These are phyloP conservation scores for Fusarium sp. DNA, from an alignment of 2,329 filamentous ascomycete genomes.

Conservation along the genomic window DNA sequence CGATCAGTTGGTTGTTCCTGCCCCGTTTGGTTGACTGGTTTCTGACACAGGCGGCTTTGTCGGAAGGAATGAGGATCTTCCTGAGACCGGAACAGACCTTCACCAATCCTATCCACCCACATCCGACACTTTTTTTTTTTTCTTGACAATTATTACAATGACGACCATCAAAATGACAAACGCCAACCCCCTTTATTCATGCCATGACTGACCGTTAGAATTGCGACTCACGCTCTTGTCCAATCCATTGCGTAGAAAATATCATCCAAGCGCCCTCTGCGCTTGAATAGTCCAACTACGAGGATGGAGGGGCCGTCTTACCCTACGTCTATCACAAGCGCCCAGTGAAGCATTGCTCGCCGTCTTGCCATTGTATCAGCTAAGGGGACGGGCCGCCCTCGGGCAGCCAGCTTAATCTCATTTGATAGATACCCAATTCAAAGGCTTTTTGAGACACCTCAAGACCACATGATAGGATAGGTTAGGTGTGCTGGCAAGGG, in stretches of 20 bases:
- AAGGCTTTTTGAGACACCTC: conserved; percentile 1
- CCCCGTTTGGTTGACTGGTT: conserved; percentile 4
- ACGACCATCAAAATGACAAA: conserved; percentile 9
- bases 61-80: background rate
- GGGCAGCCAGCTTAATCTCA: conserved; percentile 32
- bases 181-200: conserved; percentile 8
- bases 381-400: conserved; percentile 28
- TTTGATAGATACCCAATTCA: conserved; percentile 30
- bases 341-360: conserved; percentile 18
- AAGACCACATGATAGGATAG: background rate
- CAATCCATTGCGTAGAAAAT: conserved; percentile 11
- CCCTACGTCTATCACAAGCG: conserved; percentile 3
- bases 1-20: background rate
- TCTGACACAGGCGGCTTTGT: conserved; percentile 6
- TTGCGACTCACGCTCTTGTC: conserved; percentile 1
- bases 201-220: conserved; percentile 16
- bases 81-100: conserved; percentile 4
- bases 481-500: background rate
- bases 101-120: background rate
- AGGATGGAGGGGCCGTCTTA: background rate
- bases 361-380: conserved; percentile 20
- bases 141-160: conserved; percentile 22
- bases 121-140: background rate
- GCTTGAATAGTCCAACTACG: conserved; percentile 6
- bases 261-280: conserved; percentile 20